These are phyloP conservation scores for Aquilaria agallochum DNA, from an alignment of 441 rosid genomes.

Conservation along the genomic window DNA sequence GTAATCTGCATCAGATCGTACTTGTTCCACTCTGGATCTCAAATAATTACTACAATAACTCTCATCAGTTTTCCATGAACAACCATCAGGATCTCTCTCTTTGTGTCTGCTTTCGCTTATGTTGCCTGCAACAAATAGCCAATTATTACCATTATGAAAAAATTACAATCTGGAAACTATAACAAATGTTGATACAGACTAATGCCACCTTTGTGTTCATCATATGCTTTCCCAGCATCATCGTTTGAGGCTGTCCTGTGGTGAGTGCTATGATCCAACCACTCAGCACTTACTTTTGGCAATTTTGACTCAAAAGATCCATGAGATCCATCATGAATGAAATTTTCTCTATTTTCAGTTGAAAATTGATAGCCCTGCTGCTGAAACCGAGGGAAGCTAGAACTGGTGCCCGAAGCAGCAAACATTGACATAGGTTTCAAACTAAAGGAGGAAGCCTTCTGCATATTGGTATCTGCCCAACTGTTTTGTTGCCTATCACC, in stretches of 20 bases:
- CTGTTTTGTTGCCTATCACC: constrained; percentile 34
- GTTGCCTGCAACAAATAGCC: constrained; percentile 21
- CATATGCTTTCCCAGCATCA: constrained; percentile 5
- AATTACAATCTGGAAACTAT: neutral
- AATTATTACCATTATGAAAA: neutral
- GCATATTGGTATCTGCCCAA: constrained; percentile 40
- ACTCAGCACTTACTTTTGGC: constrained; percentile 24
- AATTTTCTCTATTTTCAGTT: constrained; percentile 28
- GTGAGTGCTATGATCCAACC: constrained; percentile 37
- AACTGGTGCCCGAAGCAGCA: constrained; percentile 23
- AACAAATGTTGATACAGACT: neutral
- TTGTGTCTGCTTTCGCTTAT: constrained; percentile 6
- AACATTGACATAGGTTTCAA: constrained; percentile 25
- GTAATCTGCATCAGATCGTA: constrained; percentile 17
- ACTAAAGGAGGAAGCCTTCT: constrained; percentile 27
- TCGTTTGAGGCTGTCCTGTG: constrained; percentile 14
- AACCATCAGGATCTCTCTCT: constrained; percentile 7
- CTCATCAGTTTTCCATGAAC: constrained; percentile 8
- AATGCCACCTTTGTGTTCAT: constrained; percentile 20
- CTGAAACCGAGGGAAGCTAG: constrained; percentile 50
- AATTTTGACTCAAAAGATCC: constrained; percentile 31
- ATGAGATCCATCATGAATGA: constrained; percentile 28
- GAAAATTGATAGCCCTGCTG: constrained; percentile 31
- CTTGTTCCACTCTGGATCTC: constrained; percentile 16
- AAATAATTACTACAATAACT: constrained; percentile 2